Evolutionary conservation across 495 filamentous ascomycete genomes (phyloP).

Genomic region (Bacidia gigantensis): DNA sequence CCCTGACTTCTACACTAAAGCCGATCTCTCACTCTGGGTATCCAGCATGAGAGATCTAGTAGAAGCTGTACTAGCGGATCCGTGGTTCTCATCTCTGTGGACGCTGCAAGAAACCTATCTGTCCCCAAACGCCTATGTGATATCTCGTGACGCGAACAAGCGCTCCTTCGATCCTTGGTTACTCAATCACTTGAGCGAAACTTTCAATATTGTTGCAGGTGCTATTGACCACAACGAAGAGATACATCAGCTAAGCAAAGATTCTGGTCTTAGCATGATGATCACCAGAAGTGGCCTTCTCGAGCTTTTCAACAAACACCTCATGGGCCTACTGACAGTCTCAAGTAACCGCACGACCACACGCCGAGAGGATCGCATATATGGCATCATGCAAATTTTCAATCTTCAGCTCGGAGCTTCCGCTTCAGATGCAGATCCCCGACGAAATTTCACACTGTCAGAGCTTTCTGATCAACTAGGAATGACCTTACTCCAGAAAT

Average conservation of each 20-base stretch:
- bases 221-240: background rate
- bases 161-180: background rate
- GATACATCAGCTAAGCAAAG: background rate
- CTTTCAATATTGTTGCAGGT: background rate
- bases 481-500: background rate
- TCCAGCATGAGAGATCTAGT: background rate
- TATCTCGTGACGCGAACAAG: background rate
- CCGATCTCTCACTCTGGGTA: background rate
- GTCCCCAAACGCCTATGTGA: background rate
- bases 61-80: background rate
- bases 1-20: background rate
- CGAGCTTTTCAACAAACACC: background rate
- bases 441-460: background rate
- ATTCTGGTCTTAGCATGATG: background rate
- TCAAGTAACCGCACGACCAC: background rate
- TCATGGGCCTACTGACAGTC: background rate
- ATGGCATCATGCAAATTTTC: background rate
- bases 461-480: background rate
- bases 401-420: background rate
- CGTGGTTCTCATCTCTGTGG: conserved; percentile 11
- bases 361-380: background rate
- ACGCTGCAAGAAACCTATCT: conserved; percentile 9
- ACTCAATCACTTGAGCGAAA: background rate
- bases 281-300: background rate
- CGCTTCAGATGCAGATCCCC: no score